These are phyloP conservation scores for Talaromyces sp. DNA, from an alignment of 2,329 filamentous ascomycete species.

Conservation along the genomic window DNA sequence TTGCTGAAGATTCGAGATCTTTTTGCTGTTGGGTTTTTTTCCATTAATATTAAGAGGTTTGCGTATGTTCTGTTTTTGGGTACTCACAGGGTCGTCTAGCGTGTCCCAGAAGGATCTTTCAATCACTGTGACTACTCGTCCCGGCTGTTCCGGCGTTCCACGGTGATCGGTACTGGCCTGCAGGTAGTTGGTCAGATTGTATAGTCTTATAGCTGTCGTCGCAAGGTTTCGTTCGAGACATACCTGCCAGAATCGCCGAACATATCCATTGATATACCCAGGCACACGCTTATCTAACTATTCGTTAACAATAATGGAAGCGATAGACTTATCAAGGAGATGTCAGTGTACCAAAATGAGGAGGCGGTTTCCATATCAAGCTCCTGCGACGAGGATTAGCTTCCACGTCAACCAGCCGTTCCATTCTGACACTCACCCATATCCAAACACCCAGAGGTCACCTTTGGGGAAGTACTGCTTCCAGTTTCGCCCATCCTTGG, in stretches of 20 bases:
- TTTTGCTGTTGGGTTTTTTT: conserved; percentile 21
- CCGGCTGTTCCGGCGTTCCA: conserved; percentile 80
- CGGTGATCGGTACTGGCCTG: conserved; percentile 77
- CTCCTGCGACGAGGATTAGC: conserved; percentile 53
- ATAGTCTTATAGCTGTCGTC: too few relatives aligned
- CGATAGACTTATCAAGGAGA: neutral
- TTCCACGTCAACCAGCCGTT: neutral
- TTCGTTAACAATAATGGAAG: neutral
- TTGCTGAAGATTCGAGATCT: conserved; percentile 26
- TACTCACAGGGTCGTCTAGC: conserved; percentile 57
- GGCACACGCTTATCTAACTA: conserved; percentile 70
- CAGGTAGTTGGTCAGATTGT: neutral
- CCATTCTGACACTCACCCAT: conserved; percentile 59
- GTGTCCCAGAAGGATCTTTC: conserved; percentile 76
- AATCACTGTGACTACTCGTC: conserved; percentile 89
- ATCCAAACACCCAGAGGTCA: conserved; percentile 96
- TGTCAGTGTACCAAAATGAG: conserved; percentile 72
- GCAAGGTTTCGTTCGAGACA: too few relatives aligned
- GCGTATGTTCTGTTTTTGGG: conserved; percentile 5
- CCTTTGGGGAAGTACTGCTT: conserved; percentile 40
- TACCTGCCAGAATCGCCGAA: conserved; percentile 97
- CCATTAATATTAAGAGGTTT: neutral
- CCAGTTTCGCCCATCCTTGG: conserved; percentile 31
- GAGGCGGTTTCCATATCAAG: conserved; percentile 96
- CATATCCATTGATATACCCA: conserved; percentile 89